These are phyloP conservation scores for Umbelopsis vinacea DNA, from an alignment of 192 early-diverging fungal genomes.

Conservation along the genomic window DNA sequence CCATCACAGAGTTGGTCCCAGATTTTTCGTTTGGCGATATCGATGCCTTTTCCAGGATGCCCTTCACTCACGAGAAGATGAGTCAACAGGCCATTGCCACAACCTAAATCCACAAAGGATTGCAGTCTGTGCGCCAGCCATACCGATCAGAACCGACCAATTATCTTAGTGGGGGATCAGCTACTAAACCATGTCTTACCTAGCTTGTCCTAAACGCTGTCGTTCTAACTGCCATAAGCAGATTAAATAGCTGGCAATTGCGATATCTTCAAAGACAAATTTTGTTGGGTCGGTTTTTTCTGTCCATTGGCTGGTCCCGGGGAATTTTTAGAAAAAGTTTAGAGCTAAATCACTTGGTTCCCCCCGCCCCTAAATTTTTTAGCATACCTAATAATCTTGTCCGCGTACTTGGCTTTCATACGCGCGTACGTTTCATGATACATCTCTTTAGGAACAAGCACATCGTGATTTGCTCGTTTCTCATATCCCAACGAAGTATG, in stretches of 20 bases:
- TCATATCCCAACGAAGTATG: slow-evolving; percentile 75
- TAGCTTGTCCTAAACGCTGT: slow-evolving; percentile 15
- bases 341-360: too few relatives aligned
- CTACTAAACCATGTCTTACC: neutral
- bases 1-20: slow-evolving; percentile 66
- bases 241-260: slow-evolving; percentile 82
- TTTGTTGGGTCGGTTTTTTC: slow-evolving; percentile 85
- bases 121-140: slow-evolving; percentile 32
- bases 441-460: slow-evolving; percentile 68
- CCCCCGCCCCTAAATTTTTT: neutral
- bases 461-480: slow-evolving; percentile 71
- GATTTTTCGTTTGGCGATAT: slow-evolving; percentile 73
- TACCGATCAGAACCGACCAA: neutral
- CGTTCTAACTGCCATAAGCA: slow-evolving; percentile 71
- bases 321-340: neutral
- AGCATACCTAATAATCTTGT: slow-evolving; percentile 60
- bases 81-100: slow-evolving; percentile 85
- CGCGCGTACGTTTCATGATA: slow-evolving; percentile 66
- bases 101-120: slow-evolving; percentile 83
- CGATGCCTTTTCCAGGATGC: slow-evolving; percentile 73
- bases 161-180: neutral
- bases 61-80: slow-evolving; percentile 75
- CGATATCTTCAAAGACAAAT: slow-evolving; percentile 88
- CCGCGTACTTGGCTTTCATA: slow-evolving; percentile 72
- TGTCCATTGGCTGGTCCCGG: slow-evolving; percentile 58